phyloP scores from a whole-genome alignment of 1,284 basidiomycete genomes.

The Trichosporon sp. region DNA sequence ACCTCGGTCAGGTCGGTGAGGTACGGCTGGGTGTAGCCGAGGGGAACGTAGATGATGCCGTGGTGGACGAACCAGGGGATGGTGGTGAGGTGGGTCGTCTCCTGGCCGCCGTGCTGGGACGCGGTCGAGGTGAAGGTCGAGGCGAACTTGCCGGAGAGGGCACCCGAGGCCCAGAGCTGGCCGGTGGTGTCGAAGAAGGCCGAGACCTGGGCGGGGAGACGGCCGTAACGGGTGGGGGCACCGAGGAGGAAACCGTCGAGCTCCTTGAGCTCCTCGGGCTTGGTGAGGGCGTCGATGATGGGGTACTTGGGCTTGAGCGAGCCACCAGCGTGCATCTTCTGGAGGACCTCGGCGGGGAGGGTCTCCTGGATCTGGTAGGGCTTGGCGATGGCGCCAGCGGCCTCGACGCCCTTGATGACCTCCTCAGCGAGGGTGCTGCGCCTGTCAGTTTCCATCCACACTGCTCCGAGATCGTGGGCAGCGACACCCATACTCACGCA shows the following conservation, averaged over 20 bases:
- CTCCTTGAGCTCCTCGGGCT: constrained; percentile 60
- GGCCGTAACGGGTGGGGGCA: constrained; percentile 68
- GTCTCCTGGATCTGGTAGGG: constrained; percentile 79
- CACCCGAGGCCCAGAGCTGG: constrained; percentile 63
- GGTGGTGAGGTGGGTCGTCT: constrained; percentile 59
- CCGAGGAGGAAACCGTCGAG: constrained; percentile 60
- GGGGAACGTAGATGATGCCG: constrained; percentile 59
- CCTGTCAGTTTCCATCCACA: neutral
- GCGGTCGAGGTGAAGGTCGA: constrained; percentile 40
- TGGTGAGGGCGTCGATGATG: constrained; percentile 64
- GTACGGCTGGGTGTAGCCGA: constrained; percentile 65
- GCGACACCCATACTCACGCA: constrained; percentile 23
- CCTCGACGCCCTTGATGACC: constrained; percentile 66
- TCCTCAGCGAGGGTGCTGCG: constrained; percentile 66
- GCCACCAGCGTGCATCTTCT: constrained; percentile 64
- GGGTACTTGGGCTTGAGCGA: constrained; percentile 60
- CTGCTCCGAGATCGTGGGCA: neutral
- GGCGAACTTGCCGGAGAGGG: constrained; percentile 71
- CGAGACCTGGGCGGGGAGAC: constrained; percentile 52
- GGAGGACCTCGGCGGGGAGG: constrained; percentile 68
- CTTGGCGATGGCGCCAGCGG: constrained; percentile 64
- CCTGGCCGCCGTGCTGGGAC: constrained; percentile 50
- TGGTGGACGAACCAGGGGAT: constrained; percentile 76
- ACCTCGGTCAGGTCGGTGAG: constrained; percentile 61
- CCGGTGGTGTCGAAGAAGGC: constrained; percentile 70